phyloP scores from a whole-genome alignment of 495 filamentous ascomycete genomes.

The Penicillium pancosmium region DNA sequence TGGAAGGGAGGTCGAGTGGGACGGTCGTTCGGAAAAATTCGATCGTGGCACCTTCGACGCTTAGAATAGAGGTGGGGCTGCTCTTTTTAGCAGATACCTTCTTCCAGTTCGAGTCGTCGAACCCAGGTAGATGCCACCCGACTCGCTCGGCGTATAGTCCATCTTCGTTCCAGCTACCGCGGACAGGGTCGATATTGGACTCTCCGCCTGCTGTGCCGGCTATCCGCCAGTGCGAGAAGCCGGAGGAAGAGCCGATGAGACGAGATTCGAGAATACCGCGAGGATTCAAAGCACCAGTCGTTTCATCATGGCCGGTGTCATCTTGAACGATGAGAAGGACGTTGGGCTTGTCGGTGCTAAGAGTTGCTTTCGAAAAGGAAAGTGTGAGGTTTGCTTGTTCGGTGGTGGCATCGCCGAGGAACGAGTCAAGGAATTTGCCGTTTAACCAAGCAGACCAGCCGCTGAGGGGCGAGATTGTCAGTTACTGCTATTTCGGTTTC shows the following conservation, averaged over 20 bases:
- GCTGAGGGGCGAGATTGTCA: slow-evolving; percentile 28
- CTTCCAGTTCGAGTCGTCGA: slow-evolving; percentile 52
- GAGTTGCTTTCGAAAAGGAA: slow-evolving; percentile 45
- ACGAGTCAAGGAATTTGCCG: slow-evolving; percentile 55
- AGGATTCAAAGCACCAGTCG: slow-evolving; percentile 65
- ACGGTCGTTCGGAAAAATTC: slow-evolving; percentile 65
- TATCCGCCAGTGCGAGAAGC: slow-evolving; percentile 67
- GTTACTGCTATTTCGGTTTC: neutral
- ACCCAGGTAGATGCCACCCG: slow-evolving; percentile 66
- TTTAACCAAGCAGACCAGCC: slow-evolving; percentile 60
- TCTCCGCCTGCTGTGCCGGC: slow-evolving; percentile 76
- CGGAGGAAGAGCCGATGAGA: slow-evolving; percentile 40
- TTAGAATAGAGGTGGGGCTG: slow-evolving; percentile 40
- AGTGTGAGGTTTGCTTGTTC: slow-evolving; percentile 35
- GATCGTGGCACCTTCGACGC: slow-evolving; percentile 45
- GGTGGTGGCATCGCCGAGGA: slow-evolving; percentile 52
- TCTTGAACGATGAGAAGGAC: slow-evolving; percentile 73
- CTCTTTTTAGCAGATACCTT: neutral
- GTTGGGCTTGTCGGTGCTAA: slow-evolving; percentile 54
- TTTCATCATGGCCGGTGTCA: slow-evolving; percentile 69
- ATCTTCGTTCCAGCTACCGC: slow-evolving; percentile 77
- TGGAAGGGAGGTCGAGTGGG: slow-evolving; percentile 48
- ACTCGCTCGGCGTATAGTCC: slow-evolving; percentile 68
- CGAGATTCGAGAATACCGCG: slow-evolving; percentile 66
- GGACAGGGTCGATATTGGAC: slow-evolving; percentile 61